Evolutionary conservation across 2,329 filamentous ascomycete genomes (phyloP).

Genomic region (Fusarium phyllophilum): DNA sequence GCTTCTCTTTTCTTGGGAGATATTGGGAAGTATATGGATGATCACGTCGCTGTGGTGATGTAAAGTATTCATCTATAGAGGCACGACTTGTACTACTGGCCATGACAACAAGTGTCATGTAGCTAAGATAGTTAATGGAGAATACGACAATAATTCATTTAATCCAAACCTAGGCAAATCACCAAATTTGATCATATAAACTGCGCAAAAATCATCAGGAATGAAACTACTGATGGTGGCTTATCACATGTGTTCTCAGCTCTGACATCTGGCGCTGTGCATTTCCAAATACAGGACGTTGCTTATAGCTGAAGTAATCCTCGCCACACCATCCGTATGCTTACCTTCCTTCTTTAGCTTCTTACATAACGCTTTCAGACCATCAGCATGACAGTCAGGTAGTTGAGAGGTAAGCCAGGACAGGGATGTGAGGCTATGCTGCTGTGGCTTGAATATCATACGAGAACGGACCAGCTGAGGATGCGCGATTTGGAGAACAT

Average conservation of each 20-base stretch:
- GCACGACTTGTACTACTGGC: no score
- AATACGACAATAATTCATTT: not conserved
- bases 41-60: not conserved
- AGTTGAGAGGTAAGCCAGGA: not conserved
- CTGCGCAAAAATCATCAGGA: rapidly evolving
- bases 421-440: not conserved
- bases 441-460: not conserved
- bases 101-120: not conserved
- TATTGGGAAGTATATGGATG: not conserved
- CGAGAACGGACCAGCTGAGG: not conserved
- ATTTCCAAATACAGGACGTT: not conserved
- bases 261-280: not conserved
- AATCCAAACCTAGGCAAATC: rapidly evolving
- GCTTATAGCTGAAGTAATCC: not conserved
- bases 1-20: not conserved
- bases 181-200: not conserved
- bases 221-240: not conserved
- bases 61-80: not conserved
- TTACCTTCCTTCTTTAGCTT: not conserved
- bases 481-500: not conserved
- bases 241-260: not conserved
- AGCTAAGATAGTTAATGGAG: not conserved
- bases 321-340: not conserved
- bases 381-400: not conserved
- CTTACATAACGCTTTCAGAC: not conserved